phyloP scores from a whole-genome alignment of 768 basidiomycete species.

The Cystobasidiopsis lactophilus region DNA sequence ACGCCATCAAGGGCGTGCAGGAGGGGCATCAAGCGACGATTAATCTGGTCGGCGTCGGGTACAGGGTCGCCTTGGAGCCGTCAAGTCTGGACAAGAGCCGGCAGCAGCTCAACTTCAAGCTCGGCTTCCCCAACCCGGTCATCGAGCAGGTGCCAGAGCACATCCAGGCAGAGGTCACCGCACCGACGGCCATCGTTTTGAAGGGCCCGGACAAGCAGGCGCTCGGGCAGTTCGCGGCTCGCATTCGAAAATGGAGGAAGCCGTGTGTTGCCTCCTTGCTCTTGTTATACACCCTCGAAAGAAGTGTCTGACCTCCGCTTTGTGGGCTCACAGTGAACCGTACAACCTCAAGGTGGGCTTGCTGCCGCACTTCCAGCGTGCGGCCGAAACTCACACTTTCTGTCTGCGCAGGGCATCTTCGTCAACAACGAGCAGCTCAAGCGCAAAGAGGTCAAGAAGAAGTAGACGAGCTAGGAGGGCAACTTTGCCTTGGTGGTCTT shows the following conservation, averaged over 20 bases:
- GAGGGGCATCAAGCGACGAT: slow-evolving; percentile 63
- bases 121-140: slow-evolving; percentile 77
- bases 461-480: slow-evolving; percentile 47
- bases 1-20: slow-evolving; percentile 75
- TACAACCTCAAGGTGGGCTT: slow-evolving; percentile 43
- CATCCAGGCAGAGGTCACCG: slow-evolving; percentile 58
- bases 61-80: slow-evolving; percentile 72
- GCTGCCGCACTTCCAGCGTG: neutral
- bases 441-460: slow-evolving; percentile 85
- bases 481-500: no score
- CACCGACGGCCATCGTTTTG: slow-evolving; percentile 60
- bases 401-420: slow-evolving; percentile 54
- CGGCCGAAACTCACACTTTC: neutral
- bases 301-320: no score
- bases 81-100: no score
- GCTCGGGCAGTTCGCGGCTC: slow-evolving; percentile 68
- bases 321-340: no score
- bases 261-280: no score
- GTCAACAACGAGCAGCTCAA: slow-evolving; percentile 73
- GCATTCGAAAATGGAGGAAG: slow-evolving; percentile 56
- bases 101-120: slow-evolving; percentile 52
- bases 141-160: slow-evolving; percentile 60
- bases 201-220: slow-evolving; percentile 69
- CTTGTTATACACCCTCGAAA: no score
- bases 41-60: slow-evolving; percentile 88